phyloP scores from a whole-genome alignment of 1,284 basidiomycete genomes.

The Phlebopus sp. region DNA sequence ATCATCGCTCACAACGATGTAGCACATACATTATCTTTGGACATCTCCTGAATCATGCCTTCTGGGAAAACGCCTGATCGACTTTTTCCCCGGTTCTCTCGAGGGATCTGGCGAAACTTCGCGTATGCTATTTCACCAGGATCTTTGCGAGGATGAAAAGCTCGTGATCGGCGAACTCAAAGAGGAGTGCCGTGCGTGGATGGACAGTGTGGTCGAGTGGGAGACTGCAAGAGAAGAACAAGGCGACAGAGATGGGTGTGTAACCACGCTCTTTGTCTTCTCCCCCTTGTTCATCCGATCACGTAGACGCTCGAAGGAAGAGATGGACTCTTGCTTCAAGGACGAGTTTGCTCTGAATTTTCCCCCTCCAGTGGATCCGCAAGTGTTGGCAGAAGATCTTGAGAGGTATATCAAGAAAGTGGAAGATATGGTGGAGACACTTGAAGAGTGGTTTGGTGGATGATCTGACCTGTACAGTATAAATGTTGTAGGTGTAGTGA shows the following conservation, averaged over 20 bases:
- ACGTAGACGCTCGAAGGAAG: slow-evolving; percentile 13
- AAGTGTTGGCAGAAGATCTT: slow-evolving; percentile 14
- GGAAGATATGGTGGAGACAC: slow-evolving; percentile 23
- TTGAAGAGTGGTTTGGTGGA: slow-evolving; percentile 25
- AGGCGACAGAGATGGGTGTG: slow-evolving; percentile 21
- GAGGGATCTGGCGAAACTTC: slow-evolving; percentile 20
- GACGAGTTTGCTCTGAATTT: slow-evolving; percentile 24
- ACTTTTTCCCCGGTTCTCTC: slow-evolving; percentile 40
- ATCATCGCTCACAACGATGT: background rate
- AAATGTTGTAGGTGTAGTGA: too few relatives aligned
- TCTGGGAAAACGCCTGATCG: slow-evolving; percentile 38
- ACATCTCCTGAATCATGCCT: slow-evolving; percentile 29
- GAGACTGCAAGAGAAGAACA: slow-evolving; percentile 20
- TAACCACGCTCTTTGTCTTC: background rate
- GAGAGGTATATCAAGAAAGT: slow-evolving; percentile 24
- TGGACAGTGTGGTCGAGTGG: slow-evolving; percentile 29
- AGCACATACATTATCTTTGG: slow-evolving; percentile 43
- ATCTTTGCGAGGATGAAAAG: slow-evolving; percentile 32
- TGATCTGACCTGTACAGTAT: too few relatives aligned
- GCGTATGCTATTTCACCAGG: slow-evolving; percentile 29
- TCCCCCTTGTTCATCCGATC: background rate
- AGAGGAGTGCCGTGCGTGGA: slow-evolving; percentile 20
- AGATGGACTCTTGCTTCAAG: slow-evolving; percentile 6
- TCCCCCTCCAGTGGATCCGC: slow-evolving; percentile 14
- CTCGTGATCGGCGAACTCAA: slow-evolving; percentile 23